Evolutionary conservation across 768 basidiomycete genomes (phyloP).

Genomic region (Pulveroboletus ravenelii): DNA sequence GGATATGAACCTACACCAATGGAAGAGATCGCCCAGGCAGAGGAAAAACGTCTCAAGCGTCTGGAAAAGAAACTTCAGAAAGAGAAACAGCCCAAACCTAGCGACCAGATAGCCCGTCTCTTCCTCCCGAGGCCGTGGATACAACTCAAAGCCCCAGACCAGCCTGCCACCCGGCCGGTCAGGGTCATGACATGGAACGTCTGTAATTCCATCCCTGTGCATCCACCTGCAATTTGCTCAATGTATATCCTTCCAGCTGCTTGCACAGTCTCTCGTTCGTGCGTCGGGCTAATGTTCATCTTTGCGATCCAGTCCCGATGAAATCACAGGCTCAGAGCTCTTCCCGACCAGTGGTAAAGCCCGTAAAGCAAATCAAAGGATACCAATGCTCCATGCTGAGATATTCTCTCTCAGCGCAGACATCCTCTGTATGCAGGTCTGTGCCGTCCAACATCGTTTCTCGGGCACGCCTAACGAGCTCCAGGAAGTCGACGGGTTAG

Average conservation of each 20-base stretch:
- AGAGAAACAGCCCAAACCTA: conserved; percentile 13
- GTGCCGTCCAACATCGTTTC: conserved; percentile 6
- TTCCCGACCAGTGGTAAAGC: conserved; percentile 80
- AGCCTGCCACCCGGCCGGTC: conserved; percentile 18
- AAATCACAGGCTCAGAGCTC: conserved; percentile 60
- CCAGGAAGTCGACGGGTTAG: conserved; percentile 85
- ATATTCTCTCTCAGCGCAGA: conserved; percentile 70
- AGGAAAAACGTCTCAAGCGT: conserved; percentile 39
- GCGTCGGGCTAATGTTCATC: conserved; percentile 31
- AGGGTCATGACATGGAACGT: conserved; percentile 85
- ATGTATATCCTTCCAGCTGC: conserved; percentile 42
- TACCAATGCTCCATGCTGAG: conserved; percentile 73
- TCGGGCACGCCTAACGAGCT: neutral
- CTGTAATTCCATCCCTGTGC: conserved; percentile 29
- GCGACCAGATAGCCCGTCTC: neutral
- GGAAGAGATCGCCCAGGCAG: conserved; percentile 54
- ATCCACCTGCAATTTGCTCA: conserved; percentile 1
- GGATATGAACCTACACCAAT: conserved; percentile 38
- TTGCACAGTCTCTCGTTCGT: conserved; percentile 80
- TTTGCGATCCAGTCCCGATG: neutral
- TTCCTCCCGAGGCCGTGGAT: conserved; percentile 35
- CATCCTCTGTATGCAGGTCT: conserved; percentile 82
- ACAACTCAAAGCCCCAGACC: conserved; percentile 12
- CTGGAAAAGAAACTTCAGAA: conserved; percentile 40
- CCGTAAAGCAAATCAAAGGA: conserved; percentile 67